Base-by-base conservation (phyloP, 1,284 basidiomycete genomes). In the Ganoderma lucidum region DNA sequence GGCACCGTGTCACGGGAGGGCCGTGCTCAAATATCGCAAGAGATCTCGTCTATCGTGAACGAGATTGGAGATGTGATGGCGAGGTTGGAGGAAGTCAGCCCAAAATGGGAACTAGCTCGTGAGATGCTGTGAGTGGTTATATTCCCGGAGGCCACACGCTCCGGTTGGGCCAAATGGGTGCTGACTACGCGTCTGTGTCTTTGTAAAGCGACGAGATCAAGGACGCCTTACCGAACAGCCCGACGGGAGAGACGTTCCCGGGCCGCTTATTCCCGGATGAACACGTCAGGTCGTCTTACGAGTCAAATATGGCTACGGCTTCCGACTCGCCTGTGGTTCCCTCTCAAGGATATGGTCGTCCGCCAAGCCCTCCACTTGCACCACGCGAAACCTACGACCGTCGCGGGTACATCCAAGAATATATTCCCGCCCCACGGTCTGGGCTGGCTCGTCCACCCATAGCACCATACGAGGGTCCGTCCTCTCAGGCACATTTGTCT, bases 51-150 rank as follows among this genome's bases (percentile, higher is more conserved):
- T 32, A 71, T 78, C 35, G 71, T 77, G 61, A 68, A 64, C 19
- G 78, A 80, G 58, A 62, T 80, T 32, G 62, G 71, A 6, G 74
- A 73, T 53, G 53, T 78, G 30, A 70, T 80, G 63, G 65, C 61
- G 30, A 71, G 76, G 30, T 67, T 80, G 15, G 75, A 78, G 65
- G 75, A 76, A 65, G 75, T 78, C 8, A 72, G 72, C 14, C 66
- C 75, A 10, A 74, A 76, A 42, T 79, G 77, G 78, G 78, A 79
- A 62, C 71, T 76, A 0, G 80, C 79, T 0, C 72, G 74, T 28
- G 73, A 77, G 55, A 77, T 70, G 64, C 69, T 77, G 79, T 79
- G 60, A 73, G 76, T 70, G 19, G 23, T 60, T 64, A 62, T 64
- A 58, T 66, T 35, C 28, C 32, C 30, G 35, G 55, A 35, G 30